phyloP scores from a whole-genome alignment of 179 eudicot genomes.

The Beta lomatogona region DNA sequence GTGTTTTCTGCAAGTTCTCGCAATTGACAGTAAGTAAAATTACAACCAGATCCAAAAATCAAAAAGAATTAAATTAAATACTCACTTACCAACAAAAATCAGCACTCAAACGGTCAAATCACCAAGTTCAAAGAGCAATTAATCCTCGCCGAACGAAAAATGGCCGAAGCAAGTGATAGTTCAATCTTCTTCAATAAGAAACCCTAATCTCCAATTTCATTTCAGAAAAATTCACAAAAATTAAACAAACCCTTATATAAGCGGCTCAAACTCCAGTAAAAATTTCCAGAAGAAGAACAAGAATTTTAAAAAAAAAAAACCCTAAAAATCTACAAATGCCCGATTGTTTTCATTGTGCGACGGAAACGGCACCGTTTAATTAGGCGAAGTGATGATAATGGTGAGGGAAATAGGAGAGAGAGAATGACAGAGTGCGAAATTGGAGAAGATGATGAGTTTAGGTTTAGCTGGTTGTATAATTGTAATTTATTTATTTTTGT shows the following conservation, averaged over 20 bases:
- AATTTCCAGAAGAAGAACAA: background rate
- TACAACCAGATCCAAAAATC: background rate
- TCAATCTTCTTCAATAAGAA: background rate
- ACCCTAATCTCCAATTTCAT: conserved; percentile 1
- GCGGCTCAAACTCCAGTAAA: background rate
- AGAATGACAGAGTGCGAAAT: background rate
- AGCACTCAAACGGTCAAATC: conserved; percentile 4
- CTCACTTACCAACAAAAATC: conserved; percentile 11
- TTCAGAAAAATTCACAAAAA: background rate
- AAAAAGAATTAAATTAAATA: background rate
- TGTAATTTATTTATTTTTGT: background rate
- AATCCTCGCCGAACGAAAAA: background rate
- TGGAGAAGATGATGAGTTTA: conserved; percentile 1
- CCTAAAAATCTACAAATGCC: conserved; percentile 7
- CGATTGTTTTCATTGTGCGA: conserved; percentile 5
- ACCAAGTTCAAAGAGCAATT: background rate
- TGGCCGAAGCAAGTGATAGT: background rate
- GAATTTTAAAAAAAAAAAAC: background rate
- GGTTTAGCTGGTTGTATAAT: conserved; percentile 1
- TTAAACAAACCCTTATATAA: background rate
- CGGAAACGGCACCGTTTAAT: background rate
- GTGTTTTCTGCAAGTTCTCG: background rate
- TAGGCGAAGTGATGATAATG: background rate
- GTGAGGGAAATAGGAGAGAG: background rate
- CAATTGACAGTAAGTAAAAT: background rate